Evolutionary conservation across 2,329 filamentous ascomycete species (phyloP), one percentile per base, ranked within the genome.

Genomic region (Anthostomella pinea): DNA sequence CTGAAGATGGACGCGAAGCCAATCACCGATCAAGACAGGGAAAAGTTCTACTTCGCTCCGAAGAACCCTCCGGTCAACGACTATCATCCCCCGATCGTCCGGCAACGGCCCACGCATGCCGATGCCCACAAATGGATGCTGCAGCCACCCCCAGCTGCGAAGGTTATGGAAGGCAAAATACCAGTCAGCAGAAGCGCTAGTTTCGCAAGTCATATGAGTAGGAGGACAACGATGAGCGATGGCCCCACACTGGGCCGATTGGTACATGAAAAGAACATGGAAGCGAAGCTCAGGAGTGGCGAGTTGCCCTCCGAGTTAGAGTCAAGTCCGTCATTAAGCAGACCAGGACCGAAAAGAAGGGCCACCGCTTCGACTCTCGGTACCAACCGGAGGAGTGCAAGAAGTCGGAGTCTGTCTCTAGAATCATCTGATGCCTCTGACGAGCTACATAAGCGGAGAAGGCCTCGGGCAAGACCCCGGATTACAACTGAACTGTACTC

Each of bases 51-150:
- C 58, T 70, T 72, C 33, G 65, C 76, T 5, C 70, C 72, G 23
- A 68, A 64, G 40, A 82, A 83, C 53, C 87, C 83, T 6, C 86
- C 86, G 4, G 81, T 94, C 52, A 93, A 94, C 64, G 87, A 94
- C 43, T 77, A 90, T 40, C 87, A 94, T 58, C 87, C 87, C 5
- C 87, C 88, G 3, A 83, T 94, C 33, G 85, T 93, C 43, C 87
- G 79, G 60, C 87, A 81, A 63, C 84, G 78, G 38, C 85, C 82
- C 10, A 74, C 72, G 23, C 81, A 77, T 57, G 79, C 70, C 55
- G 79, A 81, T 36, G 87, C 86, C 41, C 83, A 85, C 36, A 76
- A 75, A 55, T 96, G 90, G 90, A 95, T 96, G 89, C 69, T 95
- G 33, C 87, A 95, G 56, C 90, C 90, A 2, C 88, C 89, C 1